A percentile compares a stretch with the other conserved stretches of the same genome.
phyloP scores from a whole-genome alignment of 768 basidiomycete species.

The Kwoniella dendrophila region DNA sequence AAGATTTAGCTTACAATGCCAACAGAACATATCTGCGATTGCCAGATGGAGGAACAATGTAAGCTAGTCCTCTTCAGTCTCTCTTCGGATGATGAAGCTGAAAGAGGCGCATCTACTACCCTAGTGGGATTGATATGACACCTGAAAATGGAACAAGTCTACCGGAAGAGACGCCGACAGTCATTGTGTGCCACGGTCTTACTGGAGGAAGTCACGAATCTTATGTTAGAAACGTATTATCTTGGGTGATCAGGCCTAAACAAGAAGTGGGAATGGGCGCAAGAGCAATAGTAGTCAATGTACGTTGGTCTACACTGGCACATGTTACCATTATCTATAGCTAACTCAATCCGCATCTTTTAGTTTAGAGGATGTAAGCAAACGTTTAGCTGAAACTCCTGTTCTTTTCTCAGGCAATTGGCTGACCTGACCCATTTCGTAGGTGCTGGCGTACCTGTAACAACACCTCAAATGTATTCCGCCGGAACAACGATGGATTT shows the following conservation, averaged over 20 bases:
- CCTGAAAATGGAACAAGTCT: conserved; percentile 36
- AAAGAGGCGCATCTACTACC: background rate
- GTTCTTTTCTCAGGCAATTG: too few relatives aligned
- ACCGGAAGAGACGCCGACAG: conserved; percentile 39
- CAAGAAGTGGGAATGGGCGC: conserved; percentile 85
- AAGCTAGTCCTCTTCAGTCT: conserved; percentile 9
- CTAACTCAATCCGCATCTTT: background rate
- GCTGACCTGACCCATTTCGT: too few relatives aligned
- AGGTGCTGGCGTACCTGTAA: conserved; percentile 75
- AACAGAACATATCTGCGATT: conserved; percentile 56
- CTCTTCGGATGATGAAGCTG: background rate
- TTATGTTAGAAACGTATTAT: conserved; percentile 81
- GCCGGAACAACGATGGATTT: conserved; percentile 86
- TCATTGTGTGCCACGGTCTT: conserved; percentile 53
- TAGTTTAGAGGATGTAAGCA: conserved; percentile 79
- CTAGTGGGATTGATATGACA: conserved; percentile 50
- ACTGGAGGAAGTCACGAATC: conserved; percentile 66
- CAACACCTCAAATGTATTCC: conserved; percentile 71
- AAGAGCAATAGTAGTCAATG: conserved; percentile 59
- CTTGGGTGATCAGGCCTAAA: conserved; percentile 69
- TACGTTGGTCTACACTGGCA: conserved; percentile 14
- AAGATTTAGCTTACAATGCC: conserved; percentile 10
- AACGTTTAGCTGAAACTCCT: background rate
- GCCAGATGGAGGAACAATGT: conserved; percentile 59
- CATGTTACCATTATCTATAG: background rate